Conservation (phyloP, 495 filamentous ascomycete species). For the Lasiosphaeria ovina region DNA sequence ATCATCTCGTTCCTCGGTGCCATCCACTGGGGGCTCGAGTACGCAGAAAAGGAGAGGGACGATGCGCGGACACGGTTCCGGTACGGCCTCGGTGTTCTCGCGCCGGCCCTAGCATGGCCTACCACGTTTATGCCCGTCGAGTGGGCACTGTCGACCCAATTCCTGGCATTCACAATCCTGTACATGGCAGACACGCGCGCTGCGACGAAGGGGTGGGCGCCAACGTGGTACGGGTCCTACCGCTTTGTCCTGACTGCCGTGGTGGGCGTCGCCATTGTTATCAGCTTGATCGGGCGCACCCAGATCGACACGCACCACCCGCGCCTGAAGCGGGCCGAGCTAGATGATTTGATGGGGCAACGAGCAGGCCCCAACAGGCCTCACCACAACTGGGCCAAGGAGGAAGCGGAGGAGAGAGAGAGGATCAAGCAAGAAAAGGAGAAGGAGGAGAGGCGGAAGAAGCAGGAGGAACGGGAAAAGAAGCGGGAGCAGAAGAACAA, state of each 20-base stretch:
- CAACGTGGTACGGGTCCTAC: conserved; percentile 88
- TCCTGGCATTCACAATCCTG: conserved; percentile 80
- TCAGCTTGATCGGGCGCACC: conserved; percentile 81
- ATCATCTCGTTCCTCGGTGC: conserved; percentile 96
- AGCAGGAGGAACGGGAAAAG: conserved; percentile 28
- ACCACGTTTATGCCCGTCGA: conserved; percentile 83
- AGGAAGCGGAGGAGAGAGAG: conserved; percentile 36
- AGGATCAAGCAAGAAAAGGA: conserved; percentile 32
- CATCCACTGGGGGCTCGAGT: conserved; percentile 88
- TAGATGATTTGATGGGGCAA: conserved; percentile 45
- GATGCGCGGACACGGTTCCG: conserved; percentile 49
- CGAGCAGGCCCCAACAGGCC: conserved; percentile 42
- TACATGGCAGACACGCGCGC: conserved; percentile 87
- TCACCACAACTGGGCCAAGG: conserved; percentile 38
- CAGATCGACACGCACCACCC: conserved; percentile 63
- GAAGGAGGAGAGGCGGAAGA: conserved; percentile 34
- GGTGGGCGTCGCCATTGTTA: conserved; percentile 82
- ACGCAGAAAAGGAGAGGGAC: conserved; percentile 43
- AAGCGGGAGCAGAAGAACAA: conserved; percentile 27
- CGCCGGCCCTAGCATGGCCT: conserved; percentile 88
- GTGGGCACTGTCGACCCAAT: conserved; percentile 87
- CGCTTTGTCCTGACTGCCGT: conserved; percentile 94
- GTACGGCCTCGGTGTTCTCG: conserved; percentile 79
- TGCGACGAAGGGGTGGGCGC: conserved; percentile 75
- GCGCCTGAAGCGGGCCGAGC: conserved; percentile 55